Conservation (phyloP, 2,329 filamentous ascomycete species). For the Emergomyces orientalis region DNA sequence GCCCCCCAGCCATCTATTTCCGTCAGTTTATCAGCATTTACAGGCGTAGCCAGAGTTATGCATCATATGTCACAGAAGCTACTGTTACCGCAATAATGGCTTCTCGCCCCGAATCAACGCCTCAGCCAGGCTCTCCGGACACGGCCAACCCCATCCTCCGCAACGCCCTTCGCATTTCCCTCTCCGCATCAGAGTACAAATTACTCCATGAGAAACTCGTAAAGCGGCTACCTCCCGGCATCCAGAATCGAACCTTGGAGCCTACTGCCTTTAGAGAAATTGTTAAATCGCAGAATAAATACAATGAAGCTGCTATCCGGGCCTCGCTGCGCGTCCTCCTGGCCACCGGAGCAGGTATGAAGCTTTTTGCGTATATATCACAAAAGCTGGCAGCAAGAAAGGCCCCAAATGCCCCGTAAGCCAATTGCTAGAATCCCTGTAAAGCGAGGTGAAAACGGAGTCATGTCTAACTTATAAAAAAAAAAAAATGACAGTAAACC, state of each 20-base stretch:
- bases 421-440: not conserved
- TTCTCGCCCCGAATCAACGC: not conserved
- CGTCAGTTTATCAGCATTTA: not conserved
- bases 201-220: conserved; percentile 74
- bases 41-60: not conserved
- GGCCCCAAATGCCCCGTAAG: conserved; percentile 1
- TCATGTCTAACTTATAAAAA: not conserved
- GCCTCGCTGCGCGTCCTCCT: conserved; percentile 63
- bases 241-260: conserved; percentile 46
- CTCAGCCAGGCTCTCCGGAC: conserved; percentile 6
- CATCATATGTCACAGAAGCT: not conserved
- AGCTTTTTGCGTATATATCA: conserved; percentile 48
- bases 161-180: conserved; percentile 75
- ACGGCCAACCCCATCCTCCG: conserved; percentile 58
- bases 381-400: conserved; percentile 3
- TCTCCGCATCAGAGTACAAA: conserved; percentile 77
- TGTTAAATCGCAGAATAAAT: conserved; percentile 49
- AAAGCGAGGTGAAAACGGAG: conserved; percentile 1
- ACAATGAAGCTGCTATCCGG: conserved; percentile 60
- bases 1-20: not conserved
- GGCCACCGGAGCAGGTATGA: conserved; percentile 53
- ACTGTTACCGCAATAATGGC: not conserved
- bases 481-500: conserved; percentile 24
- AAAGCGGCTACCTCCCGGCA: conserved; percentile 53
- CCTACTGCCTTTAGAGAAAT: conserved; percentile 46